Base-by-base conservation (phyloP, 768 basidiomycete species). In the Lactifluus subvellereus region DNA sequence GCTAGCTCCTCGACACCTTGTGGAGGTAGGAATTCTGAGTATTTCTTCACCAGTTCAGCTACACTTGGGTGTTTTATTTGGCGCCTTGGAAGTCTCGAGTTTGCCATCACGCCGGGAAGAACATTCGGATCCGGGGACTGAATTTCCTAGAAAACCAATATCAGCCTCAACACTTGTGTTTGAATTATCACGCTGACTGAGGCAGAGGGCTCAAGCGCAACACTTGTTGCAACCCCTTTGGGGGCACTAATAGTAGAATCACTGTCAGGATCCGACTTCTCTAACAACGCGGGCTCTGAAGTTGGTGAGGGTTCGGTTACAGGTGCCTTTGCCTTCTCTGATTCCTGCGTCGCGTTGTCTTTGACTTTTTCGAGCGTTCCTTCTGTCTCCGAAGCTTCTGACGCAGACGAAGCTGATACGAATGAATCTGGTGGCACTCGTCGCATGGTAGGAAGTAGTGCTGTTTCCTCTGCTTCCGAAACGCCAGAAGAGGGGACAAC, bases 31-130 rank as follows among this genome's bases (percentile, higher is more conserved):
- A 83, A 87, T 64, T 89, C 86, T 71, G 89, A 87, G 72, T 91
- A 92, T 59, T 84, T 87, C 66, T 83, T 88, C 16, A 95, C 89
- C 22, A 95, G 76, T 65, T 96, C 92, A 16, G 94, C 91, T 0
- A 97, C 93, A 63, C 78, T 86, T 4, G 86, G 80, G 16, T 82
- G 82, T 54, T 81, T 78, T 1, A 74, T 71, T 8, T 79, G 69
- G 14, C 86, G 80, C 22, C 88, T 80, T 32, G 89, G 89, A 43
- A 91, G 74, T 63, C 83, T 81, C 32, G 89, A 91, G 8, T 73
- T 69, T 43, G 77, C 75, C 38, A 57, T 53, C 22, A 38, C 72
- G 66, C 14, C 73, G 71, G 22, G 53, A 49, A 59, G 67, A 30
- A 68, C 73, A 18, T 49, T 56, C 14, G 16, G 27, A 57, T 62